Evolutionary conservation across 176 grass and related monocot genomes (phyloP).

Genomic region (Carex parvula): DNA sequence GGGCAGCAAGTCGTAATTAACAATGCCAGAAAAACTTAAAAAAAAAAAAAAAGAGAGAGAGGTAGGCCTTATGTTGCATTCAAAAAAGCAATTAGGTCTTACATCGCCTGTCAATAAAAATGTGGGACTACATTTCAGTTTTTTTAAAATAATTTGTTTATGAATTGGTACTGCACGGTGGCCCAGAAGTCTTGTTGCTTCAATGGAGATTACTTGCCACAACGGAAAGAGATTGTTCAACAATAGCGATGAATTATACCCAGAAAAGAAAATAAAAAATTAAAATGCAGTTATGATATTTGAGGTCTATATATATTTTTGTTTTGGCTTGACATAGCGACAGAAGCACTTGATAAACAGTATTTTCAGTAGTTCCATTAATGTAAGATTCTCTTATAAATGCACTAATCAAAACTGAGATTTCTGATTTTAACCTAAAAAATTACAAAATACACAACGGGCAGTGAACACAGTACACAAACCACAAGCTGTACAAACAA

Average conservation of each 20-base stretch:
- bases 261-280: not conserved
- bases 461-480: not conserved
- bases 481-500: constrained; percentile 16
- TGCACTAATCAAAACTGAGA: not conserved
- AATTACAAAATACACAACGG: constrained; percentile 14
- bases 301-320: not conserved
- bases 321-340: not conserved
- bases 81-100: not conserved
- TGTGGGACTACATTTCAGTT: not conserved
- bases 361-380: not conserved
- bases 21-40: not conserved
- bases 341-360: not conserved
- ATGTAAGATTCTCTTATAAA: not conserved
- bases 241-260: not conserved
- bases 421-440: constrained; percentile 4
- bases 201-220: not conserved
- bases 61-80: not conserved
- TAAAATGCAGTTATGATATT: not conserved
- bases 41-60: not conserved
- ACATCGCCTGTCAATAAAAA: not conserved
- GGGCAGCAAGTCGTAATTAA: not conserved
- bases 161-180: not conserved
- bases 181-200: not conserved
- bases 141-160: not conserved
- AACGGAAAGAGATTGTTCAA: not conserved